A percentile compares a stretch with the other conserved stretches of the same genome.
Conservation (phyloP, 1,284 basidiomycete species). For the Phylloboletellus chloephorus region DNA sequence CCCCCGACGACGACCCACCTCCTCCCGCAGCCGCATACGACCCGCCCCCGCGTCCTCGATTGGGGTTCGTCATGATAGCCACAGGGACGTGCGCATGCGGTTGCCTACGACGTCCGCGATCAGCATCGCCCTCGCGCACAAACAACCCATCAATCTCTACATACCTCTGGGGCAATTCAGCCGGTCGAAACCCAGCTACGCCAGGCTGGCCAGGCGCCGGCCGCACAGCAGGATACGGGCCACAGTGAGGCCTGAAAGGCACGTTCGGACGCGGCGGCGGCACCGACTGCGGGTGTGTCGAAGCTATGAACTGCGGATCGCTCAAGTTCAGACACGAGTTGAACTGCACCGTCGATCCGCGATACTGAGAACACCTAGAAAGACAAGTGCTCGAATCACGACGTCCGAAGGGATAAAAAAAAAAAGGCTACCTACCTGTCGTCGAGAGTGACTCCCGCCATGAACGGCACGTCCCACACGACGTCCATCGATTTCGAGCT, state of each 20-base stretch:
- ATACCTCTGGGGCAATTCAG: slow-evolving; percentile 26
- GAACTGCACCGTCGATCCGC: slow-evolving; percentile 82
- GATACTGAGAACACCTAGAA: slow-evolving; percentile 79
- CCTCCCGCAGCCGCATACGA: slow-evolving; percentile 11
- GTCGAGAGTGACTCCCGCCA: slow-evolving; percentile 86
- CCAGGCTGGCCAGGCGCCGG: slow-evolving; percentile 47
- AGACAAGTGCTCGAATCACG: neutral
- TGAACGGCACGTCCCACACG: slow-evolving; percentile 95
- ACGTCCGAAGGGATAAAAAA: no score
- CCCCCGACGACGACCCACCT: neutral
- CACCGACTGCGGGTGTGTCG: slow-evolving; percentile 51
- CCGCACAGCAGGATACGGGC: slow-evolving; percentile 57
- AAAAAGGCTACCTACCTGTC: slow-evolving; percentile 53
- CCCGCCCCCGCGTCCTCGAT: slow-evolving; percentile 42
- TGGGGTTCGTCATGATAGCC: slow-evolving; percentile 65
- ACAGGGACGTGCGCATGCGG: slow-evolving; percentile 37
- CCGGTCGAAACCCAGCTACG: slow-evolving; percentile 57
- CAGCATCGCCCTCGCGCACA: neutral
- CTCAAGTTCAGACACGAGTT: slow-evolving; percentile 83
- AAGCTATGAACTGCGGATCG: slow-evolving; percentile 73
- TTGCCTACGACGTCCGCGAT: slow-evolving; percentile 23
- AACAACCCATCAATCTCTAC: neutral
- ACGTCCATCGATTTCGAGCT: slow-evolving; percentile 87
- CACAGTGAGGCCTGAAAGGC: slow-evolving; percentile 64
- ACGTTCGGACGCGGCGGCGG: slow-evolving; percentile 36